These are phyloP conservation scores for Nectriaceae sp. DNA, from an alignment of 2,329 filamentous ascomycete species.

Conservation along the genomic window DNA sequence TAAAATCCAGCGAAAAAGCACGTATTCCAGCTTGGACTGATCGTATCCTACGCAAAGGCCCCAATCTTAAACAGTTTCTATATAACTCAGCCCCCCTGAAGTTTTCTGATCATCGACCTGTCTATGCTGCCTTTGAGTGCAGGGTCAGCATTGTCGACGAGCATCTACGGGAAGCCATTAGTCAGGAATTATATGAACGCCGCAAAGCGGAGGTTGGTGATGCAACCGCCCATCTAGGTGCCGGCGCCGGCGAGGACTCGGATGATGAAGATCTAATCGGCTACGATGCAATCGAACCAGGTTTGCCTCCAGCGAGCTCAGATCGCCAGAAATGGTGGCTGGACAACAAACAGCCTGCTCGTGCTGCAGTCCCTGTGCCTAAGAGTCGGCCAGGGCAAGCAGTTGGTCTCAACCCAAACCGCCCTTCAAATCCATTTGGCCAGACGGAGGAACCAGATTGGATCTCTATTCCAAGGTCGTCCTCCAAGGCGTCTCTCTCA, in stretches of 20 bases:
- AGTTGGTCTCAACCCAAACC: conserved; percentile 69
- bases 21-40: conserved; percentile 98
- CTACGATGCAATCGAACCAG: conserved; percentile 81
- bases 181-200: conserved; percentile 72
- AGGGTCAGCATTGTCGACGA: conserved; percentile 81
- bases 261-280: conserved; percentile 81
- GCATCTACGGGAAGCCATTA: conserved; percentile 68
- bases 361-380: conserved; percentile 70
- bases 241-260: conserved; percentile 54
- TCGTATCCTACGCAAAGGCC: conserved; percentile 83
- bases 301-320: conserved; percentile 68
- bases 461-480: conserved; percentile 64
- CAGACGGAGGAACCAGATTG: conserved; percentile 78
- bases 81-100: conserved; percentile 81
- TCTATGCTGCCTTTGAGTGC: conserved; percentile 88
- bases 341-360: conserved; percentile 71
- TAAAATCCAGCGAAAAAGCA: conserved; percentile 71
- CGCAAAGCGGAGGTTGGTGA: conserved; percentile 67
- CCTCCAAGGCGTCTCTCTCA: conserved; percentile 55
- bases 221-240: conserved; percentile 55
- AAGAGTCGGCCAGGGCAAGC: conserved; percentile 49
- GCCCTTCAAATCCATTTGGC: conserved; percentile 80
- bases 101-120: conserved; percentile 96
- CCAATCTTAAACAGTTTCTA: conserved; percentile 76
- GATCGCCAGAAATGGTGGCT: conserved; percentile 73